These are phyloP conservation scores for Termitomyces sp. DNA, from an alignment of 768 basidiomycete genomes.

Conservation along the genomic window DNA sequence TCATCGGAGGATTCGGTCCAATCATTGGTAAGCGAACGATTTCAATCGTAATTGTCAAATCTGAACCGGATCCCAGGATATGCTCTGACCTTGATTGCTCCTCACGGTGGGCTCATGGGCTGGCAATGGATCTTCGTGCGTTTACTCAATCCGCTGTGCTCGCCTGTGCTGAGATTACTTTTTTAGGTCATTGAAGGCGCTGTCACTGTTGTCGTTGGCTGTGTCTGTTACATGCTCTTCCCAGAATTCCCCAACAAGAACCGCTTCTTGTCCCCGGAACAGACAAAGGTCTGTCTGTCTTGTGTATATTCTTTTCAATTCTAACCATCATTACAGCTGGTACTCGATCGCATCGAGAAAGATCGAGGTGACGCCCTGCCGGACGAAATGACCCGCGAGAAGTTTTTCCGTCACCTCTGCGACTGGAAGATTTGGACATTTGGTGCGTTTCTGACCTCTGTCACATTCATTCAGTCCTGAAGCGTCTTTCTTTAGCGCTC, in stretches of 20 bases:
- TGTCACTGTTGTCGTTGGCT: slow-evolving; percentile 23
- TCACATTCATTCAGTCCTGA: neutral
- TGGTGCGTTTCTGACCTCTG: slow-evolving; percentile 21
- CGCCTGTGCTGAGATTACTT: neutral
- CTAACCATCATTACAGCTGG: slow-evolving; percentile 10
- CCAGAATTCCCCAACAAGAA: slow-evolving; percentile 28
- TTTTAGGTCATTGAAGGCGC: slow-evolving; percentile 26
- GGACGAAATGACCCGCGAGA: slow-evolving; percentile 29
- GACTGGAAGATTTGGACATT: slow-evolving; percentile 38
- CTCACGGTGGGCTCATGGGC: slow-evolving; percentile 17
- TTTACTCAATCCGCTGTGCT: neutral
- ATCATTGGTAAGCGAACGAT: slow-evolving; percentile 20
- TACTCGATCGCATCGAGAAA: slow-evolving; percentile 32
- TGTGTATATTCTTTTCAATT: neutral
- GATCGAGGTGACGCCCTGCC: slow-evolving; percentile 38
- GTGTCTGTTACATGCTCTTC: slow-evolving; percentile 22
- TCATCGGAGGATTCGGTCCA: slow-evolving; percentile 28
- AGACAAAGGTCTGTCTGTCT: slow-evolving; percentile 28
- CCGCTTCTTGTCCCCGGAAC: slow-evolving; percentile 32
- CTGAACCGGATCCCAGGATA: slow-evolving; percentile 12
- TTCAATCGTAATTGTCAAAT: neutral
- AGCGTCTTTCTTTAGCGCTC: slow-evolving; percentile 21
- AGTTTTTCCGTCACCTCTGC: slow-evolving; percentile 33
- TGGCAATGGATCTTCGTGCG: slow-evolving; percentile 32
- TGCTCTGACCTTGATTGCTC: slow-evolving; percentile 16